Conservation (phyloP, 257 asterid species). For the Lantana camara region DNA sequence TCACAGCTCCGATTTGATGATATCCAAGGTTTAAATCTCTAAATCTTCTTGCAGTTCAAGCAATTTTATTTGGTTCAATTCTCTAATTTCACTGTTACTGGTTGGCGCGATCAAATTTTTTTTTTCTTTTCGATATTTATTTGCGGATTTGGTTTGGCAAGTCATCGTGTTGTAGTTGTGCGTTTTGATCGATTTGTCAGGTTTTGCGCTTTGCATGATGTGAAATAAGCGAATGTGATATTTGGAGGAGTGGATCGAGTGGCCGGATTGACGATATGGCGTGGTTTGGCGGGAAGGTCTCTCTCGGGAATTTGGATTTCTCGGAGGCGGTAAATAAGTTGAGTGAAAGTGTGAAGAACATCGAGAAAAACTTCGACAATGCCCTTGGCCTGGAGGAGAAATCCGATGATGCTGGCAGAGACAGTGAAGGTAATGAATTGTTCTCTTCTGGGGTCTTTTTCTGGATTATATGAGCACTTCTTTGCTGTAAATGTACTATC, state of each 20-base stretch:
- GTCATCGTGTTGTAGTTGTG: conserved; percentile 13
- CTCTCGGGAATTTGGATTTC: conserved; percentile 84
- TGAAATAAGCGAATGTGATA: conserved; percentile 22
- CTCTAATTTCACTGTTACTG: conserved; percentile 18
- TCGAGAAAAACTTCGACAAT: conserved; percentile 94
- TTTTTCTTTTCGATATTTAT: not conserved
- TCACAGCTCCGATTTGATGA: conserved; percentile 28
- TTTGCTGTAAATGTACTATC: conserved; percentile 4
- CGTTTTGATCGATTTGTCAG: conserved; percentile 20
- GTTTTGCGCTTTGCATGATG: conserved; percentile 20
- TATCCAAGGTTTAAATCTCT: conserved; percentile 21
- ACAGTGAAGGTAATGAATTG: conserved; percentile 59
- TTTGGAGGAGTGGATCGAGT: conserved; percentile 37
- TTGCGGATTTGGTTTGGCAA: conserved; percentile 7
- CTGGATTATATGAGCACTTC: not conserved
- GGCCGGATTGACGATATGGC: conserved; percentile 56
- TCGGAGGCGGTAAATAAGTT: conserved; percentile 94
- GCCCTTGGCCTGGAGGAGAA: conserved; percentile 96
- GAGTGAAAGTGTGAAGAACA: conserved; percentile 94
- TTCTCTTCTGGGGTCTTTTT: not conserved
- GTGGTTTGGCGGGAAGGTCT: conserved; percentile 89
- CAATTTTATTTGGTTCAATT: not conserved
- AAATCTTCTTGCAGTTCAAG: not conserved
- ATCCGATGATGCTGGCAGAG: conserved; percentile 47
- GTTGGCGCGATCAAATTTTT: not conserved